phyloP scores from a whole-genome alignment of 2,329 filamentous ascomycete species.

The Trichoderma guizhouense region DNA sequence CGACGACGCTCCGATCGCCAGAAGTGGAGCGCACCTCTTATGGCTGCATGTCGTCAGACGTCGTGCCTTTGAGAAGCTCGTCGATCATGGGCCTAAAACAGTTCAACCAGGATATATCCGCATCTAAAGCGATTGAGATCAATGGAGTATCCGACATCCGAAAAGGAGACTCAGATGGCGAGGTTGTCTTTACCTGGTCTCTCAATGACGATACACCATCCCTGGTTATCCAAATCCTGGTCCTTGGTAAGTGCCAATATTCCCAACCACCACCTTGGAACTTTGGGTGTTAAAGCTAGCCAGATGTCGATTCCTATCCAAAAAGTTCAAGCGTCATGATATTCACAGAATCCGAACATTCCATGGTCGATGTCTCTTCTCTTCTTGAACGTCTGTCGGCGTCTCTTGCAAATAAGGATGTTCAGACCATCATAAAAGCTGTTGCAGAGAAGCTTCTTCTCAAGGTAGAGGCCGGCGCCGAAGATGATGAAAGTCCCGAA shows the following conservation, averaged over 20 bases:
- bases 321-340: slow-evolving; percentile 39
- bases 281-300: background rate
- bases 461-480: background rate
- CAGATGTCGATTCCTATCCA: slow-evolving; percentile 39
- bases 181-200: slow-evolving; percentile 60
- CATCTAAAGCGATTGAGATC: slow-evolving; percentile 40
- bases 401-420: slow-evolving; percentile 21
- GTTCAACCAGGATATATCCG: slow-evolving; percentile 57
- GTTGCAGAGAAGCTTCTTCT: slow-evolving; percentile 8
- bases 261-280: background rate
- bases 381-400: slow-evolving; percentile 42
- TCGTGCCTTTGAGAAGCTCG: background rate
- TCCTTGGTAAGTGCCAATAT: slow-evolving; percentile 29
- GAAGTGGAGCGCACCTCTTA: background rate
- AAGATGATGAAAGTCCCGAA: background rate
- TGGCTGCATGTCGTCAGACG: background rate
- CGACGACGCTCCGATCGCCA: background rate
- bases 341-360: slow-evolving; percentile 40
- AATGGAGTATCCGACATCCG: slow-evolving; percentile 52
- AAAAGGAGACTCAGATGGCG: slow-evolving; percentile 67
- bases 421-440: slow-evolving; percentile 14
- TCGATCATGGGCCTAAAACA: slow-evolving; percentile 60
- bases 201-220: slow-evolving; percentile 26
- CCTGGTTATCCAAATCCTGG: slow-evolving; percentile 39
- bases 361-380: slow-evolving; percentile 39